Base-by-base conservation (phyloP, 164 flowering plant species). In the Vitis amurensis region DNA sequence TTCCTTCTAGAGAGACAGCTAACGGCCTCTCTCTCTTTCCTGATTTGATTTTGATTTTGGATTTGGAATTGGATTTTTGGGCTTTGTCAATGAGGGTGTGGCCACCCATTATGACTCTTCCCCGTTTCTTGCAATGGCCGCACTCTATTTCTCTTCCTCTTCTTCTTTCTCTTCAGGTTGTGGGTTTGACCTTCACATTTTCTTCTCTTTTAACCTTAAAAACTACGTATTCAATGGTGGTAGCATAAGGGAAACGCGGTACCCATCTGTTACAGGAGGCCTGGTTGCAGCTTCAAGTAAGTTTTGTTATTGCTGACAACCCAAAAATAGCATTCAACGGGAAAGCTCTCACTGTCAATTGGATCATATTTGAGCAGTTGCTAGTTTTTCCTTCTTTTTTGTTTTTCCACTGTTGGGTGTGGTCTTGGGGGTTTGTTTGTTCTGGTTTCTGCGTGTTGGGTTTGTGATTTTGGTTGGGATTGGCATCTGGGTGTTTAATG, bases 41-140 rank as follows among this genome's bases (percentile, higher is more conserved):
- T 8, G 10, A 59, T 9, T 10, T 19, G 15, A 47, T n/a, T 60
- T 60, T 11, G 37, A 16, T 11, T 13, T 61, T 61, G 12, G 9
- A 30, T 31, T 61, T 5, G 11, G 29, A 8, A 5, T 3, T 59
- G 37, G 37, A 31, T 31, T 31, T 31, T 31, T 31, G 37, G 37
- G 37, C 3, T 31, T 31, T 31, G 37, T 31, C 37, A 31, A 31
- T 31, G 37, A 5, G 37, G 3, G 12, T 75, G 74, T 73, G 76
- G 78, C 77, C 79, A 69, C n/a, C 74, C 76, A 56, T 56, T 59
- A 67, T 71, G 79, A 60, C 71, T 44, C 67, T 71, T 63, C 78
- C 72, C n/a, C 57, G 11, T 69, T 71, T 68, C 70, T 78, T 78
- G 78, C 64, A 68, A 16, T 63, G 11, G 48, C 66, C 70, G 72